Evolutionary conservation across 2,329 filamentous ascomycete genomes (phyloP), one percentile per base, ranked within the genome.

Genomic region (Aspergillus proliferans): DNA sequence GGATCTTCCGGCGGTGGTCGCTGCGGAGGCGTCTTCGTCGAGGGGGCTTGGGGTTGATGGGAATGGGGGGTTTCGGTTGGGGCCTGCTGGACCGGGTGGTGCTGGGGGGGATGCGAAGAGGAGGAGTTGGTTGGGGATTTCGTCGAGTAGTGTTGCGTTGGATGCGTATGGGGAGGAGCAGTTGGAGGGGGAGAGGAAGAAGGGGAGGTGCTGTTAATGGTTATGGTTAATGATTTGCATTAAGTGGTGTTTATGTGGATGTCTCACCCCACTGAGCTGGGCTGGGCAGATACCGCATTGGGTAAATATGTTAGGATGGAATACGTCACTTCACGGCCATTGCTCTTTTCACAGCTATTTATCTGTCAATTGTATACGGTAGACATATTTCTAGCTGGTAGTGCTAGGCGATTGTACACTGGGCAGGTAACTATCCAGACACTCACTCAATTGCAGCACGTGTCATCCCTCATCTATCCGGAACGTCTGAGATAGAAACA

Each of bases 81-180:
- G 78, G 1, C 60, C 34, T 36, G 34, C 34, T n/a, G 34, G 34
- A 6, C 3, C 6, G 34, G 34, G 34, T 3, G 34, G 34, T 9
- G 14, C n/a, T 30, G 26, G 71, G 47, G 79, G 78, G 1, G 82
- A 85, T 62, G 22, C 15, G 15, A 85, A 85, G 69, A 71, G 83
- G 56, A 72, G 80, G 54, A 85, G 82, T 63, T 87, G 84, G 84
- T 67, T 86, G 44, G 81, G 82, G 0, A 77, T 85, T 53, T 76
- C 81, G 2, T 75, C 70, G 54, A 71, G 73, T 61, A 70, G 71
- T 66, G 59, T 66, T 36, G 66, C 65, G 3, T 68, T 69, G 24
- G 64, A 64, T 36, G 66, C 65, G 3, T 68, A 68, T 22, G 64
- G 64, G 8, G 59, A 62, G 39, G 59, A 66, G 51, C 52, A 61